These are phyloP conservation scores for Sphaerulina vaccinii DNA, from an alignment of 2,329 filamentous ascomycete species.

Conservation along the genomic window DNA sequence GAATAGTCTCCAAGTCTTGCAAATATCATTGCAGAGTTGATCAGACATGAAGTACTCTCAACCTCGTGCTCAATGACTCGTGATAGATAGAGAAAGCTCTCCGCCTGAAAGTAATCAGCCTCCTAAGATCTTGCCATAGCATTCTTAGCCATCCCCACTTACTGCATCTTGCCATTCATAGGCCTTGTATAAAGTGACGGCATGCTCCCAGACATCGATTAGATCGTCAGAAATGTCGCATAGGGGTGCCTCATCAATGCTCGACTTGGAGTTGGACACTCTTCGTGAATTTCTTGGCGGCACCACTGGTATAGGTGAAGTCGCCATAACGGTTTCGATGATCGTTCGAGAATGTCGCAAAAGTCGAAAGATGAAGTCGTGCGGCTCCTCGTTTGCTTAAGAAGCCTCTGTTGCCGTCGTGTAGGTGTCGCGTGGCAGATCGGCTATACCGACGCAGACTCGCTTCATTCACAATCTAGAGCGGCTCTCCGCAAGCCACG, in stretches of 20 bases:
- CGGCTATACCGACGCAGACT: constrained; percentile 5
- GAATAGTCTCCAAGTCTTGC: constrained; percentile 34
- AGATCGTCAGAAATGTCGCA: constrained; percentile 19
- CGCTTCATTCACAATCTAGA: constrained; percentile 16
- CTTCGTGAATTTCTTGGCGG: constrained; percentile 1
- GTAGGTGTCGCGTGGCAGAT: constrained; percentile 1
- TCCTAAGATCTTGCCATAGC: neutral
- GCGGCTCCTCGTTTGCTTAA: constrained; percentile 6
- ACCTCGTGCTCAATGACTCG: constrained; percentile 17
- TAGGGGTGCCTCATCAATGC: neutral
- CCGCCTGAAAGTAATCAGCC: constrained; percentile 13
- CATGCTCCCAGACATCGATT: constrained; percentile 38
- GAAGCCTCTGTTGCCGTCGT: neutral
- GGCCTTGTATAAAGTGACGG: constrained; percentile 33
- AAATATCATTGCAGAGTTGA: constrained; percentile 35
- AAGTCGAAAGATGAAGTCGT: neutral
- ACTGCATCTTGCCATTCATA: constrained; percentile 37
- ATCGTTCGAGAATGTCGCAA: constrained; percentile 5
- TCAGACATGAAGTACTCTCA: constrained; percentile 24
- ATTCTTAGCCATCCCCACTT: neutral
- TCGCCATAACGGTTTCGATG: too few relatives aligned
- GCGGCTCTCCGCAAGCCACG: constrained; percentile 17
- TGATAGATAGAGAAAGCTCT: constrained; percentile 30
- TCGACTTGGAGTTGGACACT: constrained; percentile 5
- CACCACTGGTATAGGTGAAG: constrained; percentile 1